Base-by-base conservation (phyloP, 768 basidiomycete species). In the Agrocybe praecox region DNA sequence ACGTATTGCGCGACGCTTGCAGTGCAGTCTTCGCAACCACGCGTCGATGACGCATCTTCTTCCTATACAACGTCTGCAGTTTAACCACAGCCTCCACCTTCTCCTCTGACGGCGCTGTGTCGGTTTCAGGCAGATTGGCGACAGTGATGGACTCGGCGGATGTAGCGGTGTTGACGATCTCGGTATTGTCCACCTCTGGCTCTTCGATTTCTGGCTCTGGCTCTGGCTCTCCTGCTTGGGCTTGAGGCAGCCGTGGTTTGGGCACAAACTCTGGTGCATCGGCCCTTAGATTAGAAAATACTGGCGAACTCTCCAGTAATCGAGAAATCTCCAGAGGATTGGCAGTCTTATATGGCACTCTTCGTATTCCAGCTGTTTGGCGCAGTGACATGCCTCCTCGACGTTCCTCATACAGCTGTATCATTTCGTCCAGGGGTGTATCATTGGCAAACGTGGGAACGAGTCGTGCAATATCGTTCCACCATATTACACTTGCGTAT, bases 231-330 rank as follows among this genome's bases (percentile, higher is more conserved):
- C 43, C 54, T 12, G 18, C 33, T 14, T 43, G 55, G 24, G 15
- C 49, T 29, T 29, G 26, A 42, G 43, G 24, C 7, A n/a, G 36
- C 14, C n/a, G 36, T 40, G 36, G 14, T 40, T 40, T n/a, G 36
- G 36, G 63, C 11, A 65, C 55, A 50, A 67, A 67, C n/a, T 53
- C 49, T 5, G 64, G 60, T 1, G 66, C 66, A 22, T 65, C 58
- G 6, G 60, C 46, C 14, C 64, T 56, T 17, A 63, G 57, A 17
- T 57, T 54, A 14, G 62, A 63, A 21, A 51, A 10, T 44, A 61
- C 24, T 21, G 32, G 49, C 1, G 61, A 29, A 17, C 33, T 42
- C 18, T 65, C 58, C 11, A 64, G 40, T 1, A 58, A 47, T 36
- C 53, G 49, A 17, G 58, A 58, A 22, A 65, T 52, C 26, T 68